Base-by-base conservation (phyloP, 1,284 basidiomycete species). In the Irpex sp. region DNA sequence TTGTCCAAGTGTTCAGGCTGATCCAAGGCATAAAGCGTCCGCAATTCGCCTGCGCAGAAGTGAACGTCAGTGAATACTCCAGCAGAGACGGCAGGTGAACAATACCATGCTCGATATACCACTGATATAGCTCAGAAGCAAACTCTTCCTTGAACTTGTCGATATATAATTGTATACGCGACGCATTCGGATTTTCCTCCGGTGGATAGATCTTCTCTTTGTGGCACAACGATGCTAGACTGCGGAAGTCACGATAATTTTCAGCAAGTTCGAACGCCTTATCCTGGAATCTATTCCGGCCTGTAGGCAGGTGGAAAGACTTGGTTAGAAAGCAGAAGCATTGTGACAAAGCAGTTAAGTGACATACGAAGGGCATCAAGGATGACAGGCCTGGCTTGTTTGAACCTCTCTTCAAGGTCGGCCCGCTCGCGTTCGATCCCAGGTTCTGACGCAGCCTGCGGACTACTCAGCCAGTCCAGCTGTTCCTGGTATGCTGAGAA, bases 101-200 rank as follows among this genome's bases (percentile, higher is more conserved):
- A 17, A 17, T 49, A 59, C 58, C 90, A 68, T 92, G 88, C 65
- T 91, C 88, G 57, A 92, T 87, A 72, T 91, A 93, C 89, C 90
- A 98, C 67, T 87, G 83, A 74, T 95, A 98, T 38, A 98, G 81
- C 71, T 95, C 91, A 26, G 85, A 89, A 0, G 96, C 92, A 71
- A 98, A 99, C 26, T 86, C 86, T 54, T 94, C 86, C 59, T 89
- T 86, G 76, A 93, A 98, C 66, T 80, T 84, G 58, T 92, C 85
- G 61, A 98, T 86, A 75, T 97, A 98, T 3, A 75, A 74, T 69
- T 91, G 79, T 26, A 92, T 88, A 21, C 85, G 78, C 7, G 75
- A 71, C 1, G 79, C 78, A 68, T 91, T 79, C 1, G 87, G 85
- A 70, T 91, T 91, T 55, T 82, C 76, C 60, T 86, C 73, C 1